These are phyloP conservation scores for Ogataea paraovalis DNA, from an alignment of 805 yeast species.

Conservation along the genomic window DNA sequence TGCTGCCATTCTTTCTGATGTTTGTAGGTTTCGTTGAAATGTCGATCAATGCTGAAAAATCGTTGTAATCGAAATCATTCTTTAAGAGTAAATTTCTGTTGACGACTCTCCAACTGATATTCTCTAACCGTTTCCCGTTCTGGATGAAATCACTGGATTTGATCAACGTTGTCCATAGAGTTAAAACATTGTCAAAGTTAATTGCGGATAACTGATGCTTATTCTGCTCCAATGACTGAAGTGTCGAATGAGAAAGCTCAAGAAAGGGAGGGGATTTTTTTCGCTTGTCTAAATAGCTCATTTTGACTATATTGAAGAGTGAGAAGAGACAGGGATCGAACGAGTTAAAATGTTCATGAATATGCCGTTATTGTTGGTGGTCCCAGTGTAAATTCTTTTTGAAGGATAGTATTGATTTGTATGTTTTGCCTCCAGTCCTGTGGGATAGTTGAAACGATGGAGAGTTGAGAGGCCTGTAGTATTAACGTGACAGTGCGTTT, in stretches of 20 bases:
- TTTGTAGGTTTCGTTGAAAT: slow-evolving; percentile 20
- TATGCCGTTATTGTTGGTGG: too few species aligned
- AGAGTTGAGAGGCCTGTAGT: too few species aligned
- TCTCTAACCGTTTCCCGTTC: slow-evolving; percentile 34
- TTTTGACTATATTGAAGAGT: slow-evolving; percentile 3
- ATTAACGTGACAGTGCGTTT: too few species aligned
- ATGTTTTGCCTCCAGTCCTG: too few species aligned
- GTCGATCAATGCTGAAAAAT: slow-evolving; percentile 26
- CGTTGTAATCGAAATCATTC: slow-evolving; percentile 20
- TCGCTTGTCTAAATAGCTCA: slow-evolving; percentile 22
- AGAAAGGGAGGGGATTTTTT: slow-evolving; percentile 29
- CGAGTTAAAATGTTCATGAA: background rate
- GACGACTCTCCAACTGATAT: slow-evolving; percentile 34
- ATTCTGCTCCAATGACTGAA: slow-evolving; percentile 21
- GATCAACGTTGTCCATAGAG: slow-evolving; percentile 39
- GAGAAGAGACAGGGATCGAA: too few species aligned
- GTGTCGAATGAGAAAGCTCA: slow-evolving; percentile 28
- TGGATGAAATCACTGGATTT: slow-evolving; percentile 30
- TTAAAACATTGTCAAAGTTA: slow-evolving; percentile 37
- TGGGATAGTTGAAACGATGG: too few species aligned
- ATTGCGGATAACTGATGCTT: slow-evolving; percentile 20
- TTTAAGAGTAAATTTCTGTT: slow-evolving; percentile 28
- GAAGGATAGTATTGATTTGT: too few species aligned
- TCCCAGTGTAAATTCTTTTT: too few species aligned
- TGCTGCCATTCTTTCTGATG: background rate